Conservation (phyloP, 1,139 yeast genomes). For the Candida tetrigidarum region DNA sequence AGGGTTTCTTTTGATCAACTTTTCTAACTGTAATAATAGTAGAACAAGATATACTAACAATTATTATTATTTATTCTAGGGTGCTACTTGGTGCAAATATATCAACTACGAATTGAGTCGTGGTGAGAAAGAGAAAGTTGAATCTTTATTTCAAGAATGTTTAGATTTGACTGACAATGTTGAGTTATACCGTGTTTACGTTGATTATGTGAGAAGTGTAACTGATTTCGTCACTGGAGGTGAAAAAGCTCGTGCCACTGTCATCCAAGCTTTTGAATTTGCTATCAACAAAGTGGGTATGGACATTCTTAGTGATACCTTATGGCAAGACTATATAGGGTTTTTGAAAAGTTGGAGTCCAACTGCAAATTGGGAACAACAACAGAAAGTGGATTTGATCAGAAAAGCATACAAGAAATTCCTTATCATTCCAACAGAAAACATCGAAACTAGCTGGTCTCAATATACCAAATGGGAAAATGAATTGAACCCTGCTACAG, state of each 20-base stretch:
- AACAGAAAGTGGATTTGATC: conserved; percentile 77
- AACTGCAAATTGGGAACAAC: conserved; percentile 82
- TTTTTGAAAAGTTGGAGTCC: conserved; percentile 83
- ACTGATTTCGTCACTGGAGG: conserved; percentile 85
- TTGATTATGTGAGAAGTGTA: conserved; percentile 77
- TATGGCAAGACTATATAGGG: conserved; percentile 86
- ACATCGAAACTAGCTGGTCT: conserved; percentile 80
- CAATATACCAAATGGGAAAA: conserved; percentile 85
- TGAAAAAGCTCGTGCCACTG: conserved; percentile 76
- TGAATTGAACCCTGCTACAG: conserved; percentile 71
- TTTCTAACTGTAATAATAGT: conserved; percentile 1
- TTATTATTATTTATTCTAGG: conserved; percentile 30
- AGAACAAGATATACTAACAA: conserved; percentile 15
- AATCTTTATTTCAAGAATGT: conserved; percentile 63
- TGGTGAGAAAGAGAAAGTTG: conserved; percentile 72
- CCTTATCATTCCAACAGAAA: conserved; percentile 71
- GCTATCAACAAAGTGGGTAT: conserved; percentile 79
- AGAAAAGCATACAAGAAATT: conserved; percentile 76
- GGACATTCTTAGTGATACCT: conserved; percentile 70
- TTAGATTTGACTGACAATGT: conserved; percentile 63
- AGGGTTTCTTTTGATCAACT: conserved; percentile 3
- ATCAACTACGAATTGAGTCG: conserved; percentile 69
- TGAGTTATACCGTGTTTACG: conserved; percentile 73
- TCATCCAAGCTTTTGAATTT: conserved; percentile 83
- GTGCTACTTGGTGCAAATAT: conserved; percentile 74